Percentiles rank a stretch among this genome's conserved stretches.
phyloP scores from a whole-genome alignment of 2,329 filamentous ascomycete genomes.

The Fusarium penzigii region DNA sequence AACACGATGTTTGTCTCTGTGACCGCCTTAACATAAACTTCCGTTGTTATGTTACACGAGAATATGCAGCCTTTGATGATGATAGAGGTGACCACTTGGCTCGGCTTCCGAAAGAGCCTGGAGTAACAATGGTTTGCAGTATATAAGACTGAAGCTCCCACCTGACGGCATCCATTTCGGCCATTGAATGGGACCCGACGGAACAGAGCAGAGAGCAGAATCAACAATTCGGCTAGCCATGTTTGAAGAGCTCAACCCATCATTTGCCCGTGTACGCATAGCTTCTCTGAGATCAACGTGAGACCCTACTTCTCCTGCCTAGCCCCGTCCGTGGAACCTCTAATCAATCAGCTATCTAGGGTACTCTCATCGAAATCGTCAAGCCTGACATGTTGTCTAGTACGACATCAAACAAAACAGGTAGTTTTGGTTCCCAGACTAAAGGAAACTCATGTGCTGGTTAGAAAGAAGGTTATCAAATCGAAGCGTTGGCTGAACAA shows the following conservation, averaged over 20 bases:
- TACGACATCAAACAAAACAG: conserved; percentile 24
- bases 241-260: conserved; percentile 43
- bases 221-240: conserved; percentile 22
- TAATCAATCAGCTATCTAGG: conserved; percentile 1
- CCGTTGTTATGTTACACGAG: too few species aligned
- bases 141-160: too few species aligned
- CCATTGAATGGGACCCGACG: too few species aligned
- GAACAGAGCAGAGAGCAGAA: not conserved
- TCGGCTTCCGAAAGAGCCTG: too few species aligned
- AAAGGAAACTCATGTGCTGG: conserved; percentile 19
- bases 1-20: too few species aligned
- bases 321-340: not conserved
- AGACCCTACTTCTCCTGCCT: conserved; percentile 24
- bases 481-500: conserved; percentile 15
- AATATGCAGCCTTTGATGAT: too few species aligned
- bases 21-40: too few species aligned
- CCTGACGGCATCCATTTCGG: too few species aligned
- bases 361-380: conserved; percentile 6
- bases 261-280: conserved; percentile 48
- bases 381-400: conserved; percentile 11
- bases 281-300: conserved; percentile 50
- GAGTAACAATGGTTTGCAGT: too few species aligned
- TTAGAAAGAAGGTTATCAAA: conserved; percentile 25
- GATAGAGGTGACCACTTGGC: too few species aligned
- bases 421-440: conserved; percentile 23